Evolutionary conservation across 306 rosid genomes (phyloP), one percentile per base, ranked within the genome.

Genomic region (Cicer arietinum): DNA sequence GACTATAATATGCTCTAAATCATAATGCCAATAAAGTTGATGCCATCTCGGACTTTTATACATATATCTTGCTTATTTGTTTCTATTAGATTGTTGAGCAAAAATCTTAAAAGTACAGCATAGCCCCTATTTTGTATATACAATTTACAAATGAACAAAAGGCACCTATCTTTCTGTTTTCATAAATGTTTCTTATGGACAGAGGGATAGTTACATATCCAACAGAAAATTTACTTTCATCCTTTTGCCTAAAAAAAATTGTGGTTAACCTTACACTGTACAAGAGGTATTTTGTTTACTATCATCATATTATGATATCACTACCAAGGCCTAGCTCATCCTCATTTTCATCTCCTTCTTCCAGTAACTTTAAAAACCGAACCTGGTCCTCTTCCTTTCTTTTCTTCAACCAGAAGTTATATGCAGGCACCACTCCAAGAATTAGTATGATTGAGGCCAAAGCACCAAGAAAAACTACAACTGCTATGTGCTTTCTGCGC

Each of bases 401-500:
- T 84, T 81, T 91, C 88, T 84, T 91, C 80, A 80, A 90, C 96
- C 98, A 90, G 81, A 80, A 87, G 78, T 90, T 94, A 81, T 80
- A 88, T 17, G 74, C 88, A 47, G 35, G 75, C 44, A 85, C 82
- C 63, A 79, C 71, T 63, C 90, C 90, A 13, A 86, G 6, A 61
- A 79, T 59, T 8, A 83, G 62, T 42, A 77, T 67, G 3, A 79
- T 63, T 54, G 86, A 71, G 37, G 77, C 75, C 25, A 77, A 58
- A 56, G 12, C 81, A 78, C 85, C 62, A 43, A 94, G 85, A 74
- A 86, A 65, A 62, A 94, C 71, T 68, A 82, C 63, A 44, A 82
- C 20, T 58, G 84, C 86, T 65, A 84, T 61, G 63, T 76, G 86
- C 87, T 66, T 65, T 84, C 85, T 77, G 75, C 76, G 85, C 30